phyloP scores from a whole-genome alignment of 2,329 filamentous ascomycete genomes.

The Paraphaeosphaeria sporulosa region DNA sequence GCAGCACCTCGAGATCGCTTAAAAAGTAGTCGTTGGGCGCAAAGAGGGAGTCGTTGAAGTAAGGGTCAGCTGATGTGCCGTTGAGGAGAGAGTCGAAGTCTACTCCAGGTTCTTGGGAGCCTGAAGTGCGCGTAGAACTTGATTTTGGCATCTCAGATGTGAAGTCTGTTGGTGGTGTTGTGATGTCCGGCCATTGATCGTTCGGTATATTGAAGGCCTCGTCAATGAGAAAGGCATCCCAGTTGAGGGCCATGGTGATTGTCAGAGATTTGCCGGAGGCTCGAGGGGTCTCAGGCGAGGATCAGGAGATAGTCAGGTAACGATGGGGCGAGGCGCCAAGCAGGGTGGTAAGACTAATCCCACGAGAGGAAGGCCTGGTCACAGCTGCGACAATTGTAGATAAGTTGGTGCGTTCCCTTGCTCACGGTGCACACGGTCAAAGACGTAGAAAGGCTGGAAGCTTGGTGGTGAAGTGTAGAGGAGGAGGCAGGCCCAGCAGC shows the following conservation, averaged over 20 bases:
- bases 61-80: slow-evolving; percentile 40
- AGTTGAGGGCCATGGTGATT: slow-evolving; percentile 49
- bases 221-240: slow-evolving; percentile 48
- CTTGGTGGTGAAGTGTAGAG: slow-evolving; percentile 5
- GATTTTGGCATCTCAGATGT: slow-evolving; percentile 47
- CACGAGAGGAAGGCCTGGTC: slow-evolving; percentile 22
- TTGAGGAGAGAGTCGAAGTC: slow-evolving; percentile 42
- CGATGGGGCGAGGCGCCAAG: slow-evolving; percentile 28
- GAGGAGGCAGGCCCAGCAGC: slow-evolving; percentile 8
- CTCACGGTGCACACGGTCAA: slow-evolving; percentile 3
- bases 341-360: slow-evolving; percentile 32
- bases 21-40: slow-evolving; percentile 50
- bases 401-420: slow-evolving; percentile 30
- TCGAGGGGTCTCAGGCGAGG: slow-evolving; percentile 44
- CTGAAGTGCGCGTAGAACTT: slow-evolving; percentile 41
- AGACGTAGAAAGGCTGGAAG: neutral
- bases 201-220: slow-evolving; percentile 47
- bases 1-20: slow-evolving; percentile 49
- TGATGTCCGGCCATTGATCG: slow-evolving; percentile 49
- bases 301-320: slow-evolving; percentile 45
- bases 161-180: slow-evolving; percentile 35
- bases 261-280: slow-evolving; percentile 36
- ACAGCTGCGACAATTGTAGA: slow-evolving; percentile 24
- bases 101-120: slow-evolving; percentile 40
- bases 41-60: slow-evolving; percentile 49